Base-by-base conservation (phyloP, 208 protist species). In the Blechomonas ayalai region DNA sequence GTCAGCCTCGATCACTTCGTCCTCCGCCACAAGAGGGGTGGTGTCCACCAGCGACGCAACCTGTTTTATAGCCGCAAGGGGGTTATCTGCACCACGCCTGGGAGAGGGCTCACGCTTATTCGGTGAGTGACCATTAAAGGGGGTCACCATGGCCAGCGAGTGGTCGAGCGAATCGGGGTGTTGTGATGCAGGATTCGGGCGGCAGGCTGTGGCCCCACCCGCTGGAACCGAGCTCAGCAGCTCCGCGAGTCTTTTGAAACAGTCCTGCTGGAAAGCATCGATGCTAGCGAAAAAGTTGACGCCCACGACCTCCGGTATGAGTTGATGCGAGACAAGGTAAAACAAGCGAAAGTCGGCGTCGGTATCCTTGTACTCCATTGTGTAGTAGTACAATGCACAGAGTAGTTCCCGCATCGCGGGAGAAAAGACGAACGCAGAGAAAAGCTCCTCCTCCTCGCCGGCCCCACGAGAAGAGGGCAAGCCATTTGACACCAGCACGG, bases 261-360 rank as follows among this genome's bases (percentile, higher is more conserved):
- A 68, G 3, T 75, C 70, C 4, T 40, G 53, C 45, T 81, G 57
- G 16, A 93, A 40, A 4, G 69, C 69, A 39, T 90, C 75, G 7
- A 93, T 23, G 28, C 64, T 78, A 0, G 71, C 77, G 61, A 73
- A 93, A 45, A 93, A 93, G 45, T 93, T 93, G 26, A 93, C 65
- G 1, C 58, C 85, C 15, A 86, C 78, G 59, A 81, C 59, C 52
- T 93, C 85, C 1, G 85, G 80, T 22, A 93, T 59, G 23, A 84
- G 68, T 45, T 93, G 85, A 48, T 90, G 81, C 2, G 85, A 72
- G 9, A 88, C 66, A 13, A 93, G 60, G 60, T 84, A 88, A 37
- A 93, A 93, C 15, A 93, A 70, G 7, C 74, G 70, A 54, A 89
- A 84, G 59, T 93, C 85, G 0, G 73, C 54, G 47, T 93, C 85